Conservation (phyloP, 2,329 filamentous ascomycete genomes). For the Fusarium nematophilum region DNA sequence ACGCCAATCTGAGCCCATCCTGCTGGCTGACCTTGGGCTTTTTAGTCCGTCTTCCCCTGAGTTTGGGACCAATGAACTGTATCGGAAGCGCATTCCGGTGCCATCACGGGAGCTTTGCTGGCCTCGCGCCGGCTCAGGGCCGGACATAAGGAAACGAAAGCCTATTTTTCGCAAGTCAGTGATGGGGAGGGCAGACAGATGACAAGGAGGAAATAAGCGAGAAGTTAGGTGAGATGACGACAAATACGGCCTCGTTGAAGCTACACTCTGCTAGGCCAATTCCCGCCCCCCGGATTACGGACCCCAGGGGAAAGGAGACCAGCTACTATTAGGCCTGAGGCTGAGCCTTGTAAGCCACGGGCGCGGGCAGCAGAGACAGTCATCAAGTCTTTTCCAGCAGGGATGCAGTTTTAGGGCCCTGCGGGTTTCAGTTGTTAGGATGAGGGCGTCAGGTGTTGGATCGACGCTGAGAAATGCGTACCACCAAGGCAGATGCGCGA, state of each 20-base stretch:
- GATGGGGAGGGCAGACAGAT: slow-evolving; percentile 14
- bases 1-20: slow-evolving; percentile 6
- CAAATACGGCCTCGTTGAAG: slow-evolving; percentile 2
- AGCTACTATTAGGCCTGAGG: too few species aligned
- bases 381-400: too few species aligned
- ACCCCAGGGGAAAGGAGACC: too few species aligned
- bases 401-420: too few species aligned
- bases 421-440: slow-evolving; percentile 34
- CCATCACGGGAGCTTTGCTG: slow-evolving; percentile 21
- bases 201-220: neutral
- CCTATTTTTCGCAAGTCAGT: slow-evolving; percentile 6
- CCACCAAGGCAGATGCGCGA: slow-evolving; percentile 14
- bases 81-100: slow-evolving; percentile 12
- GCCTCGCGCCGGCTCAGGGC: slow-evolving; percentile 31
- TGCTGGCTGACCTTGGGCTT: slow-evolving; percentile 12
- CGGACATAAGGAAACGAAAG: slow-evolving; percentile 23
- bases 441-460: slow-evolving; percentile 33
- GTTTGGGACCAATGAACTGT: slow-evolving; percentile 18
- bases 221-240: slow-evolving; percentile 28
- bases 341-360: too few species aligned
- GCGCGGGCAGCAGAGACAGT: too few species aligned
- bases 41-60: slow-evolving; percentile 6
- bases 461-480: slow-evolving; percentile 29
- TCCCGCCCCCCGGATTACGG: slow-evolving; percentile 11
- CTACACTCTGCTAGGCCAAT: too few species aligned